phyloP scores from a whole-genome alignment of 306 rosid genomes.

The Inga laurina region DNA sequence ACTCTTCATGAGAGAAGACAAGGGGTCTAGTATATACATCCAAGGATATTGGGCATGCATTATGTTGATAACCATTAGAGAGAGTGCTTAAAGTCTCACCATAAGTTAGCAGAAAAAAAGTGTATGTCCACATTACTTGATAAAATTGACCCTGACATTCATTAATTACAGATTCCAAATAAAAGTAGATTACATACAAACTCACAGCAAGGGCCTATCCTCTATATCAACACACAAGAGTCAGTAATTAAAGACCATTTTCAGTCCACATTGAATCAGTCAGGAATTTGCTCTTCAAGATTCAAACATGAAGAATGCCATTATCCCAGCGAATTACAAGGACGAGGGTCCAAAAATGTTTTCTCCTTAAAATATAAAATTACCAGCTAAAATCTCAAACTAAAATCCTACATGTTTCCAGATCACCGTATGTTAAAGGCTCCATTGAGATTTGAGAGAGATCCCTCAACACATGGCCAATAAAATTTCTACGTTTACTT shows the following conservation, averaged over 20 bases:
- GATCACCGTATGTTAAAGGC: not conserved
- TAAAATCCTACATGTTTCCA: not conserved
- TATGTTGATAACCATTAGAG: not conserved
- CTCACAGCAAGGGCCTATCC: not conserved
- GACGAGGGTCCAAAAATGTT: not conserved
- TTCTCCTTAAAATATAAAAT: not conserved
- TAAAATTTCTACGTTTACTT: not conserved
- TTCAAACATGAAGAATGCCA: not conserved
- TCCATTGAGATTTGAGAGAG: not conserved
- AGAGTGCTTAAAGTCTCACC: slow-evolving; percentile 17
- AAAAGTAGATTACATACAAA: not conserved
- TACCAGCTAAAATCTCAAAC: not conserved
- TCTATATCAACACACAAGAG: not conserved
- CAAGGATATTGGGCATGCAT: slow-evolving; percentile 25
- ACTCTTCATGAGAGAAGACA: slow-evolving; percentile 15
- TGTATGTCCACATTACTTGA: slow-evolving; percentile 26
- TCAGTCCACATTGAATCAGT: not conserved
- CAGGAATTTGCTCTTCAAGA: no score
- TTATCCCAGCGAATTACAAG: not conserved
- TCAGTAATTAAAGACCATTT: not conserved
- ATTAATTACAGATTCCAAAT: slow-evolving; percentile 6
- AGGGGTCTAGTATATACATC: slow-evolving; percentile 29
- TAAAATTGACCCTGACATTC: slow-evolving; percentile 32
- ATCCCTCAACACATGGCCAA: not conserved
- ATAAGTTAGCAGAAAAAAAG: slow-evolving; percentile 22